Conservation (phyloP, 1,284 basidiomycete genomes). For the Tilletiopsis washingtonensis region DNA sequence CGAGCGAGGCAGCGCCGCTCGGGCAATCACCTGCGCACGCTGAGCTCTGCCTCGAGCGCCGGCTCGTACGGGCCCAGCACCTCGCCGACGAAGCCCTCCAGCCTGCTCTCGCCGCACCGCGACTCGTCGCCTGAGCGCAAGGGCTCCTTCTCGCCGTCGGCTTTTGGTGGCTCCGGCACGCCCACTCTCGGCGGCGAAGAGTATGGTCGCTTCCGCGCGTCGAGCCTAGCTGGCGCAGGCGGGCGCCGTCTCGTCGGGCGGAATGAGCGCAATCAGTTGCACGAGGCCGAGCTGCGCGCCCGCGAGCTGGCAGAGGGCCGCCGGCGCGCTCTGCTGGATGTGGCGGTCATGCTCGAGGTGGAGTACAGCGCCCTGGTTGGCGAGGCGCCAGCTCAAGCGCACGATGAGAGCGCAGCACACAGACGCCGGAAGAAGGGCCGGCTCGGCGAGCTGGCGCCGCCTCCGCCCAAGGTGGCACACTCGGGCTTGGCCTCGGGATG, state of each 20-base stretch:
- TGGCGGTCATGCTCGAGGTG: constrained; percentile 31
- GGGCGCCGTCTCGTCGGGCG: constrained; percentile 22
- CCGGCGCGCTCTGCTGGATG: constrained; percentile 25
- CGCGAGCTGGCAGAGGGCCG: constrained; percentile 33
- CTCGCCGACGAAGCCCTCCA: no score
- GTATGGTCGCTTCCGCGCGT: background rate
- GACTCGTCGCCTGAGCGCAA: background rate
- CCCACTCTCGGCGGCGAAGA: background rate
- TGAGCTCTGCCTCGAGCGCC: no score
- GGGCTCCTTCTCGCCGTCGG: background rate
- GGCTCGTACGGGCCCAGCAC: no score
- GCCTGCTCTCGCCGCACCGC: no score
- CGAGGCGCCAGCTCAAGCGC: no score
- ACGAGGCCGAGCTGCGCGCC: constrained; percentile 29
- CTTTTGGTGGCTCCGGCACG: background rate
- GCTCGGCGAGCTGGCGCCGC: no score
- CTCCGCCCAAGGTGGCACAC: constrained; percentile 10
- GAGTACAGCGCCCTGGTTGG: constrained; percentile 25
- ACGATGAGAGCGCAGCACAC: background rate
- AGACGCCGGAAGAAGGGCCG: background rate
- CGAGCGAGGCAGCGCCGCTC: no score
- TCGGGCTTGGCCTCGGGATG: constrained; percentile 29
- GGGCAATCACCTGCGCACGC: no score
- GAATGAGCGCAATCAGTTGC: constrained; percentile 26
- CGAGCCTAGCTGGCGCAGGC: background rate